Evolutionary conservation across 768 basidiomycete species (phyloP).

Genomic region (Suillus lakei): DNA sequence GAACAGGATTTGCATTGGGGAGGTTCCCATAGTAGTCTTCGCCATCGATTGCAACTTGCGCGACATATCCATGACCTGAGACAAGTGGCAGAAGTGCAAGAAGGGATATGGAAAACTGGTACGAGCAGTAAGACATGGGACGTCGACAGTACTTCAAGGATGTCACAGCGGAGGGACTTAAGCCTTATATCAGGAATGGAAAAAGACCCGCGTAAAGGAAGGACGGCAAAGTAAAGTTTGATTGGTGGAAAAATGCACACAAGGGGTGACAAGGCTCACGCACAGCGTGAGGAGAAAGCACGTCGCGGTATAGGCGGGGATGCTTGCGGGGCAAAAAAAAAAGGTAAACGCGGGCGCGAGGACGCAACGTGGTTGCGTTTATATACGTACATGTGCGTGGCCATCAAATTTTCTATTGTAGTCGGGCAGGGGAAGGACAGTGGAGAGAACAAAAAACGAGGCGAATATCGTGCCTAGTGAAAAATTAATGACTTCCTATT

Average conservation of each 20-base stretch:
- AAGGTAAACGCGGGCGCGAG: slow-evolving; percentile 20
- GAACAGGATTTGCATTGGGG: slow-evolving; percentile 42
- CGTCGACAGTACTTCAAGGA: neutral
- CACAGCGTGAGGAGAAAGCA: slow-evolving; percentile 5
- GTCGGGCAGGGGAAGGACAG: neutral
- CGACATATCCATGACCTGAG: slow-evolving; percentile 49
- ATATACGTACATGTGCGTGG: neutral
- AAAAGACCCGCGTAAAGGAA: slow-evolving; percentile 5
- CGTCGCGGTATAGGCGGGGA: slow-evolving; percentile 12
- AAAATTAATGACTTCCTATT: neutral
- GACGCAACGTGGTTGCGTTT: slow-evolving; percentile 16
- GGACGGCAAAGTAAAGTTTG: slow-evolving; percentile 1
- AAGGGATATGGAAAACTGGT: neutral
- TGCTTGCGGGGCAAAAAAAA: slow-evolving; percentile 23
- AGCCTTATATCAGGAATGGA: neutral
- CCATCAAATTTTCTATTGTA: slow-evolving; percentile 11
- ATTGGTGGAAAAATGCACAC: slow-evolving; percentile 12
- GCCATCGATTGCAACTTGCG: slow-evolving; percentile 48
- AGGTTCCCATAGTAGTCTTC: slow-evolving; percentile 47
- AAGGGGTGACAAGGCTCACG: slow-evolving; percentile 11
- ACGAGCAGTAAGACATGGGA: neutral
- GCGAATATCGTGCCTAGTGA: slow-evolving; percentile 15
- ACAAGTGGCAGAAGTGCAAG: slow-evolving; percentile 20
- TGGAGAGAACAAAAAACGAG: slow-evolving; percentile 6
- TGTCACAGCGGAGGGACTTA: neutral